phyloP scores from a whole-genome alignment of 1,284 basidiomycete species.

The Ceratobasidium sp. region DNA sequence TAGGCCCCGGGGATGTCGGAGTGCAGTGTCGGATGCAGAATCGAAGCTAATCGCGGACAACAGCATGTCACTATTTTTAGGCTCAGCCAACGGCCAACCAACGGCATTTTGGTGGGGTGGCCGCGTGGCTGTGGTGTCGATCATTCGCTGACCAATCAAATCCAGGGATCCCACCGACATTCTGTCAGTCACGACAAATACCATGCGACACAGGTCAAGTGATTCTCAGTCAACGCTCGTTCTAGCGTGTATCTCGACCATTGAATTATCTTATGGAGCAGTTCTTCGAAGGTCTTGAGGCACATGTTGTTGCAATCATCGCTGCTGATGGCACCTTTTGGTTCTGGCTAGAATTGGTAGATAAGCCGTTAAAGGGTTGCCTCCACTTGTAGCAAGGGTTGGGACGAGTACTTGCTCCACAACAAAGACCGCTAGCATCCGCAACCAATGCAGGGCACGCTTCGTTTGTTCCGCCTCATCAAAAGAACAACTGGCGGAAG shows the following conservation, averaged over 20 bases:
- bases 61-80: neutral
- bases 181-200: neutral
- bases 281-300: neutral
- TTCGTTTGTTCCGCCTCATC: neutral
- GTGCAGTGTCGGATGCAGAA: too few species aligned
- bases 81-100: neutral
- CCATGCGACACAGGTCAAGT: neutral
- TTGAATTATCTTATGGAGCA: neutral
- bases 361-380: neutral
- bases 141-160: neutral
- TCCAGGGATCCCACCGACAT: neutral
- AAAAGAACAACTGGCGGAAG: too few species aligned
- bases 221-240: too few species aligned
- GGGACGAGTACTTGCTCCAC: neutral
- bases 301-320: neutral
- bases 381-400: neutral
- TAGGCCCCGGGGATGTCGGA: neutral
- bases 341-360: neutral
- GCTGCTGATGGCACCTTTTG: neutral
- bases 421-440: neutral
- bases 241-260: neutral
- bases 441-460: neutral
- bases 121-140: neutral
- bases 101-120: neutral
- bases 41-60: too few species aligned